These are phyloP conservation scores for Verticillium nubilum DNA, from an alignment of 2,329 filamentous ascomycete genomes.

Conservation along the genomic window DNA sequence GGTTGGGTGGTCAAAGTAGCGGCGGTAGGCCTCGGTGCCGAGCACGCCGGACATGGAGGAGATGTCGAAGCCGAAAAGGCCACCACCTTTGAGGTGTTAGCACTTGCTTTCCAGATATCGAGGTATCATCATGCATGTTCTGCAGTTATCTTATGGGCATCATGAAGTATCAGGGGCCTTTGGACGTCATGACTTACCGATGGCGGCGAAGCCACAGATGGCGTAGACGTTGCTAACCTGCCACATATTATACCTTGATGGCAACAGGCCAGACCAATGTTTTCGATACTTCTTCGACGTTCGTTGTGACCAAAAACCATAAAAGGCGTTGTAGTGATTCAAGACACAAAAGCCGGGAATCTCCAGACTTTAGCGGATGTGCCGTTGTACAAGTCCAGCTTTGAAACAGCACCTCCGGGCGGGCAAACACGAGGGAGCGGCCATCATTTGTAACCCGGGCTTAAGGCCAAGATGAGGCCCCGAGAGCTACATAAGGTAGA, in stretches of 20 bases:
- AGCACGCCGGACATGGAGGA: slow-evolving; percentile 67
- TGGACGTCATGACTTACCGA: slow-evolving; percentile 37
- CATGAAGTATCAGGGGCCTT: background rate
- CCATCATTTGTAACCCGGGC: background rate
- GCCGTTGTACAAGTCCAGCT: background rate
- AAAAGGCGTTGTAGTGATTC: too few relatives aligned
- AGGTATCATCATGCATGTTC: background rate
- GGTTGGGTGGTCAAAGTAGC: slow-evolving; percentile 61
- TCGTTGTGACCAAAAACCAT: too few relatives aligned
- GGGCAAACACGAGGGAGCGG: background rate
- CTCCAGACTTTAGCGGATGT: background rate
- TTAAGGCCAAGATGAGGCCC: background rate
- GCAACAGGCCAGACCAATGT: background rate
- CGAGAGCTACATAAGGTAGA: background rate
- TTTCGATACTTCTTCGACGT: too few relatives aligned
- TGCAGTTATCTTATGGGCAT: background rate
- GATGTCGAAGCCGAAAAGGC: slow-evolving; percentile 75
- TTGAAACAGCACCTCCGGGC: background rate
- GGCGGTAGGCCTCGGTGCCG: slow-evolving; percentile 62
- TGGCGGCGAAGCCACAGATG: slow-evolving; percentile 57
- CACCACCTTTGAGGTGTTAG: slow-evolving; percentile 46
- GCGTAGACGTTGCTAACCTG: slow-evolving; percentile 48
- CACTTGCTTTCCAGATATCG: background rate
- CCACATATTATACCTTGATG: slow-evolving; percentile 24
- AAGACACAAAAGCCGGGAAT: background rate